Evolutionary conservation across 129 eudicot genomes (phyloP).

Genomic region (Scalesia atractyloides): DNA sequence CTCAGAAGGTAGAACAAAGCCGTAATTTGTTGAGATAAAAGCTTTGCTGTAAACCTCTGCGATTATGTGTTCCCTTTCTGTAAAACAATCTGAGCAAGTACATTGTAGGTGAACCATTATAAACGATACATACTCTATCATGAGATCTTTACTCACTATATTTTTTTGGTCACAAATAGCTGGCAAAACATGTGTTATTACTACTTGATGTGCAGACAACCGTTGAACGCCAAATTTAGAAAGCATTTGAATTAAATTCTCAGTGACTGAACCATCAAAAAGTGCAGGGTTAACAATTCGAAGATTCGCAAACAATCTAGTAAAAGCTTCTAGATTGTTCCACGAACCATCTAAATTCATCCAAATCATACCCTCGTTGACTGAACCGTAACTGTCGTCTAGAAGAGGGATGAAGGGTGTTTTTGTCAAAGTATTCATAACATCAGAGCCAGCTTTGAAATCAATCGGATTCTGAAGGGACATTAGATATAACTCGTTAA

Average conservation of each 20-base stretch:
- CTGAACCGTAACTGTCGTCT: constrained; percentile 59
- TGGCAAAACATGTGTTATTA: constrained; percentile 68
- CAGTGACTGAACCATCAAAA: constrained; percentile 35
- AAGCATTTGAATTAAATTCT: constrained; percentile 58
- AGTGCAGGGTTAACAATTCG: constrained; percentile 69
- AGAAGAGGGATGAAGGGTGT: constrained; percentile 79
- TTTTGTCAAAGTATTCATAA: constrained; percentile 45
- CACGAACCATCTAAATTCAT: constrained; percentile 47
- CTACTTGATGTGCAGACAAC: constrained; percentile 77
- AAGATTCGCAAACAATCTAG: constrained; percentile 57
- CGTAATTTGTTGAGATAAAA: constrained; percentile 67
- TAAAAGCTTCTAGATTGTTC: constrained; percentile 44
- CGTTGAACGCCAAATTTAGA: constrained; percentile 65
- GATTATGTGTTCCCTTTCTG: constrained; percentile 58
- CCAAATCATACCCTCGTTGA: constrained; percentile 77
- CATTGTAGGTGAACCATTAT: constrained; percentile 79
- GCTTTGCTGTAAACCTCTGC: constrained; percentile 63
- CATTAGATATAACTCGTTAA: constrained; percentile 56
- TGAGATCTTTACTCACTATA: constrained; percentile 40
- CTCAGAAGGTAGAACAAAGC: constrained; percentile 57
- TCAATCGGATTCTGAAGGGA: constrained; percentile 26
- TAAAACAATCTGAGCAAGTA: constrained; percentile 57
- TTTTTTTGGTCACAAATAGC: constrained; percentile 53
- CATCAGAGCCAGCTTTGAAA: constrained; percentile 46
- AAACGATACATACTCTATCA: constrained; percentile 74